Base-by-base conservation (phyloP, 768 basidiomycete genomes). In the Rickenella mellea region DNA sequence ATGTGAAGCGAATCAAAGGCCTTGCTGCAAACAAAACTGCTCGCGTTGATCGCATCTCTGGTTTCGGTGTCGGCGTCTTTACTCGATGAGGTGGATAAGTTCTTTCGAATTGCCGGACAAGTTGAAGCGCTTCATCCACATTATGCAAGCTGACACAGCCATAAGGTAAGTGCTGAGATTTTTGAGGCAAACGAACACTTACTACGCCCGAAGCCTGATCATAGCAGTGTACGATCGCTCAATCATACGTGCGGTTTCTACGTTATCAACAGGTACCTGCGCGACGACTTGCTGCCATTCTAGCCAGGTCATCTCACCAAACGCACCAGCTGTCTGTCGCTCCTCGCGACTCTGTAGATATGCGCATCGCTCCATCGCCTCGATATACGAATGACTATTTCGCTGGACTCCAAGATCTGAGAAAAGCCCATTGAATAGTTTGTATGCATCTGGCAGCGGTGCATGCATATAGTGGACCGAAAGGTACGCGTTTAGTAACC, bases 401-500 rank as follows among this genome's bases (percentile, higher is more conserved):
- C 68, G 65, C 33, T 44, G 42, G 1, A 82, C 56, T 1, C 52
- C 61, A 1, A 63, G 48, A 8, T 70, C 55, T 15, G 62, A 56
- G 46, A 73, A 85, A 2, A 81, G 45, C 4, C 55, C 58, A 46
- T 67, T 57, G 57, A 83, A 90, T 6, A 70, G 56, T 6, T 68
- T 65, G 22, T 63, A 61, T 2, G 74, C 63, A 2, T 54, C 54
- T 21, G 73, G 68, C 30, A 92, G 61, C 0, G 61, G 54, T 4
- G 69, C 60, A 48, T 83, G 81, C 2, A 60, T 56, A 51, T 83
- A 83, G 55, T 80, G 73, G 1, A 92, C 83, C 10, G 83, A 76
- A 39, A 96, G 64, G 55, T 88, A 97, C 2, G 90, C 75, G 50
- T 83, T 87, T 48, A 92, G 51, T 5, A 96, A 70, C 1, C 73